Evolutionary conservation across 495 filamentous ascomycete species (phyloP), one percentile per base, ranked within the genome.

Genomic region (Tuber magnatum): DNA sequence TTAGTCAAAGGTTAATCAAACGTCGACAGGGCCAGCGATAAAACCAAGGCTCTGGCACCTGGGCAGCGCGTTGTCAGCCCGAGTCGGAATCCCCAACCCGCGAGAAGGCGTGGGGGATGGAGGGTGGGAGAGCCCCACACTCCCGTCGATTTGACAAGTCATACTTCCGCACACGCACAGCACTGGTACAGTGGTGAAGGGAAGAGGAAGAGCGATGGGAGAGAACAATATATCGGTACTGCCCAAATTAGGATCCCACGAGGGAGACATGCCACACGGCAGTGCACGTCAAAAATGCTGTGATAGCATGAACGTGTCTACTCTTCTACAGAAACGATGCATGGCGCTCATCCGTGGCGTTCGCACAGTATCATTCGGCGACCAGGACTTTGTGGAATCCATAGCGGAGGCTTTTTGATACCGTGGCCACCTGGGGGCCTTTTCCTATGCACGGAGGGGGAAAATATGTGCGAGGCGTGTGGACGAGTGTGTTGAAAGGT

Each of bases 1-100:
- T 65, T 65, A 35, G 56, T 65, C 56, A 65, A 65, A 65, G 28
- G 56, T 32, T 65, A 65, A 65, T 14, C 56, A 65, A 35, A 65
- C 56, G 56, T 32, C 56, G 14, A 35, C 18, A 35, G 56, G 56
- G 28, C 12, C 3, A 12, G 56, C 12, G n/a, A 61, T 32, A 61
- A 32, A 61, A 32, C 28, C 56, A 61, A 32, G n/a, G 56, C 28
- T 35, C 56, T 18, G 28, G 56, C 56, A 32, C 28, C 28, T 65
- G 3, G 56, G 28, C n/a, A 65, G 56, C 56, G n/a, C 14, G n/a
- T 10, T 20, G 56, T 65, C 28, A 65, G 16, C 56, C 32, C 56
- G 4, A 65, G 28, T 35, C 12, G 56, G 28, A 35, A 65, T 65
- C 12, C 7, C 28, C 56, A 65, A 65, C 28, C 28, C 32, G 18